A percentile compares a stretch with the other conserved stretches of the same genome.
These are phyloP conservation scores for Aspergillus pseudoterreus DNA, from an alignment of 2,329 filamentous ascomycete genomes.

Conservation along the genomic window DNA sequence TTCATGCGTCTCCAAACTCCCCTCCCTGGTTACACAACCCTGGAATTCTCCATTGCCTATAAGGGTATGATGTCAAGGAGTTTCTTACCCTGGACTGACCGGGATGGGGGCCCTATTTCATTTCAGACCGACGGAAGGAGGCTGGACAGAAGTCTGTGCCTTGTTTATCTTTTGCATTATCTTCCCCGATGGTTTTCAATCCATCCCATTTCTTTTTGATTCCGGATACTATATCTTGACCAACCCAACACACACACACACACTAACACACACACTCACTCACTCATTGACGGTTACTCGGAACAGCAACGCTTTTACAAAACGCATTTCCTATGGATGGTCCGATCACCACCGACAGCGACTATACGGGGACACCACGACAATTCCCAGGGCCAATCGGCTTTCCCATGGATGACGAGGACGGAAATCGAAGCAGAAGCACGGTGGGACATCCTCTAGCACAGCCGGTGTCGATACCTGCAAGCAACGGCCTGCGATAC, in stretches of 20 bases:
- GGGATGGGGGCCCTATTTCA: constrained; percentile 23
- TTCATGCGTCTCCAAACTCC: constrained; percentile 12
- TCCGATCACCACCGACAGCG: constrained; percentile 36
- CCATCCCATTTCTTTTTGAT: constrained; percentile 1
- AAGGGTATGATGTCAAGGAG: constrained; percentile 16
- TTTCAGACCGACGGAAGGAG: constrained; percentile 13
- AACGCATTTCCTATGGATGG: constrained; percentile 37
- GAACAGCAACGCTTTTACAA: constrained; percentile 31
- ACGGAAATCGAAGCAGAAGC: constrained; percentile 50
- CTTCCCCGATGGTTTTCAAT: background rate
- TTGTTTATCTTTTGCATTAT: background rate
- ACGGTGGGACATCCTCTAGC: constrained; percentile 45
- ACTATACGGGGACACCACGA: constrained; percentile 36
- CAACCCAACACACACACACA: no score
- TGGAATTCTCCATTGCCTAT: constrained; percentile 12
- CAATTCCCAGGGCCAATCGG: constrained; percentile 30
- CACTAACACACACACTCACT: no score
- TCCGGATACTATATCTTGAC: background rate
- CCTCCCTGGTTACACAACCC: constrained; percentile 14
- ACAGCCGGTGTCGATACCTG: constrained; percentile 43
- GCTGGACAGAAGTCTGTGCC: background rate
- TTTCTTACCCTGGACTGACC: constrained; percentile 15
- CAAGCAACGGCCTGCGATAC: constrained; percentile 50
- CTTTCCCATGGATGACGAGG: constrained; percentile 40
- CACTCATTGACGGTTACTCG: constrained; percentile 4